Percentiles rank a stretch among this genome's conserved stretches.
phyloP scores from a whole-genome alignment of 495 filamentous ascomycete genomes.

The Penicillium antarcticum region DNA sequence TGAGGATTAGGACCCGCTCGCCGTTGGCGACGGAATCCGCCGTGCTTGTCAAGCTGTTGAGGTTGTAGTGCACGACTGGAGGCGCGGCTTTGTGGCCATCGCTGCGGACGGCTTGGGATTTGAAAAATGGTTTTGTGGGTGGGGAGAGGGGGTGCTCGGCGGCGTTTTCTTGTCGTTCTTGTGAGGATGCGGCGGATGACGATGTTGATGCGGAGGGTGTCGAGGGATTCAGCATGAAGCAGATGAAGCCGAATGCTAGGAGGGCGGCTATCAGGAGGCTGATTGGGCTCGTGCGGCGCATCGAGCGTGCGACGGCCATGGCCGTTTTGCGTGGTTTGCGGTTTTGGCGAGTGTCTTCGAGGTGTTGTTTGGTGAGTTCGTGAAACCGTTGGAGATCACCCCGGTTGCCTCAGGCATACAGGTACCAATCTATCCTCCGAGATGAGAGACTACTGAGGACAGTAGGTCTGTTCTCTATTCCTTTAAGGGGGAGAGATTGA shows the following conservation, averaged over 20 bases:
- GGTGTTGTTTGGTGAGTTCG: not conserved
- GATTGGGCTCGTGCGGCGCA: slow-evolving; percentile 66
- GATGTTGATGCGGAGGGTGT: slow-evolving; percentile 33
- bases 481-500: not conserved
- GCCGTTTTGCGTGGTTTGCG: slow-evolving; percentile 12
- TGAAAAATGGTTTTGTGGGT: slow-evolving; percentile 78
- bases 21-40: slow-evolving; percentile 66
- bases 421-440: not conserved
- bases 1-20: slow-evolving; percentile 88
- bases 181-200: slow-evolving; percentile 29
- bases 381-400: too few relatives aligned
- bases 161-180: slow-evolving; percentile 53
- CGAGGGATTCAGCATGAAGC: slow-evolving; percentile 58
- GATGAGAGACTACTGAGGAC: too few relatives aligned
- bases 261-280: slow-evolving; percentile 59
- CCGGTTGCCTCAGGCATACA: slow-evolving; percentile 17
- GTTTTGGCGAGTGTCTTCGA: not conserved
- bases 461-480: too few relatives aligned
- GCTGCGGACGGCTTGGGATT: slow-evolving; percentile 54
- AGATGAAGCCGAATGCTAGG: slow-evolving; percentile 60
- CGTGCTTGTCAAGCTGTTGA: slow-evolving; percentile 88
- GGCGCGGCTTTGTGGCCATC: slow-evolving; percentile 60
- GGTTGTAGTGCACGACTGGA: slow-evolving; percentile 90
- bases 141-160: slow-evolving; percentile 75
- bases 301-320: slow-evolving; percentile 55